A percentile compares a stretch with the other conserved stretches of the same genome.
phyloP scores from a whole-genome alignment of 2,329 filamentous ascomycete genomes.

The Talaromyces funiculosus region DNA sequence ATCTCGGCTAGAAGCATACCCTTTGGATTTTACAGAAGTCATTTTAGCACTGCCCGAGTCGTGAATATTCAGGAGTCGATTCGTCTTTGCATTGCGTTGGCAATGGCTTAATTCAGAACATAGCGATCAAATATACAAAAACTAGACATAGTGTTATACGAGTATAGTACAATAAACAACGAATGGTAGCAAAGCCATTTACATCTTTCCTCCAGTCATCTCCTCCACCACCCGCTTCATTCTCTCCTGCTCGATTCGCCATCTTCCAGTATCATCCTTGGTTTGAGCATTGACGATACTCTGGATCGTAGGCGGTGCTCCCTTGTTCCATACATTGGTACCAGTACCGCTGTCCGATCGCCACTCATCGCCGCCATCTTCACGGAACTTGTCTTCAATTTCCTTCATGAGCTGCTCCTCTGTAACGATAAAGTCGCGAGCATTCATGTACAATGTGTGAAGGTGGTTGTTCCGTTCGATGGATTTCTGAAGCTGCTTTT shows the following conservation, averaged over 20 bases:
- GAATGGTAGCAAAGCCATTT: not conserved
- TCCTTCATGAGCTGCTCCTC: slow-evolving; percentile 69
- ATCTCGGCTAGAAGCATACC: not conserved
- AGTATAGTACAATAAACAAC: not conserved
- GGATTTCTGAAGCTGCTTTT: slow-evolving; percentile 47
- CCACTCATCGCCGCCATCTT: slow-evolving; percentile 45
- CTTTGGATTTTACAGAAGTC: not conserved
- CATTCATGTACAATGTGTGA: slow-evolving; percentile 85
- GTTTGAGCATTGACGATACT: slow-evolving; percentile 25
- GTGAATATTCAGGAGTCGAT: not conserved
- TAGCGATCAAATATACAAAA: not conserved
- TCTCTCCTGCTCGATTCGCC: slow-evolving; percentile 49
- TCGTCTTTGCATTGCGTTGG: not conserved
- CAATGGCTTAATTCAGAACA: not conserved
- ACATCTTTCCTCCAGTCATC: slow-evolving; percentile 62
- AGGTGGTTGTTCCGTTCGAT: slow-evolving; percentile 63
- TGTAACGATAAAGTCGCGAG: slow-evolving; percentile 76
- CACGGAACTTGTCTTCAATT: slow-evolving; percentile 71
- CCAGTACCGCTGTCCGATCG: slow-evolving; percentile 38
- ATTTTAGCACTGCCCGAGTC: not conserved
- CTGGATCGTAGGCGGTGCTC: slow-evolving; percentile 39
- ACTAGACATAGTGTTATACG: not conserved
- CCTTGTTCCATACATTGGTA: slow-evolving; percentile 49
- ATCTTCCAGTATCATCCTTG: slow-evolving; percentile 30
- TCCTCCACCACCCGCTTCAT: slow-evolving; percentile 61